Evolutionary conservation across 2,329 filamentous ascomycete species (phyloP).

Genomic region (Xylariaceae sp.): DNA sequence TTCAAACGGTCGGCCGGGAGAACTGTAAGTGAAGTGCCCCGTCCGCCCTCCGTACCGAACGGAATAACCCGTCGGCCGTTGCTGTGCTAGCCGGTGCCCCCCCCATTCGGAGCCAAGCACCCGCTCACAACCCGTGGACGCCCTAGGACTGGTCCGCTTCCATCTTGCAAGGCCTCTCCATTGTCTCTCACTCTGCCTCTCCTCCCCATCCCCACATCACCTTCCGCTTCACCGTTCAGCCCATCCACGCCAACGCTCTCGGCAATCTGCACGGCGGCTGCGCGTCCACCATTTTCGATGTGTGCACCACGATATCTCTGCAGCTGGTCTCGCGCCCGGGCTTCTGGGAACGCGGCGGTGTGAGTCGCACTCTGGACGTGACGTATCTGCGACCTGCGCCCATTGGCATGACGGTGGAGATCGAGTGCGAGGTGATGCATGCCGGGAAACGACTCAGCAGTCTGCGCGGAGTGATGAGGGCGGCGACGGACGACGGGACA

Average conservation of each 20-base stretch:
- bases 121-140: neutral
- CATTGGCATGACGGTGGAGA: constrained; percentile 39
- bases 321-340: constrained; percentile 52
- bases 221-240: constrained; percentile 47
- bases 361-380: constrained; percentile 60
- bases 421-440: constrained; percentile 45
- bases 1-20: too few species aligned
- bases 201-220: constrained; percentile 37
- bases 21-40: too few species aligned
- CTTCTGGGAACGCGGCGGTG: constrained; percentile 57
- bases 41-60: too few species aligned
- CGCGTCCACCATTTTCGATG: constrained; percentile 62
- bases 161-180: constrained; percentile 39
- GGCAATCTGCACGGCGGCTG: constrained; percentile 58
- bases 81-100: too few species aligned
- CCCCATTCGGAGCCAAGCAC: neutral
- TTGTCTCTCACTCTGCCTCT: constrained; percentile 35
- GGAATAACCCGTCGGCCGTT: too few species aligned
- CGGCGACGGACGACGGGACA: constrained; percentile 31
- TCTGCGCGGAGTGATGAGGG: constrained; percentile 43
- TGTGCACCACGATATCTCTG: constrained; percentile 56
- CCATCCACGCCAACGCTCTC: constrained; percentile 48
- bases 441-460: constrained; percentile 42
- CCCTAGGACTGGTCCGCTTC: constrained; percentile 41
- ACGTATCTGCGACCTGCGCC: constrained; percentile 62